phyloP scores from a whole-genome alignment of 208 protist genomes.

The Crithidia mellificae region DNA sequence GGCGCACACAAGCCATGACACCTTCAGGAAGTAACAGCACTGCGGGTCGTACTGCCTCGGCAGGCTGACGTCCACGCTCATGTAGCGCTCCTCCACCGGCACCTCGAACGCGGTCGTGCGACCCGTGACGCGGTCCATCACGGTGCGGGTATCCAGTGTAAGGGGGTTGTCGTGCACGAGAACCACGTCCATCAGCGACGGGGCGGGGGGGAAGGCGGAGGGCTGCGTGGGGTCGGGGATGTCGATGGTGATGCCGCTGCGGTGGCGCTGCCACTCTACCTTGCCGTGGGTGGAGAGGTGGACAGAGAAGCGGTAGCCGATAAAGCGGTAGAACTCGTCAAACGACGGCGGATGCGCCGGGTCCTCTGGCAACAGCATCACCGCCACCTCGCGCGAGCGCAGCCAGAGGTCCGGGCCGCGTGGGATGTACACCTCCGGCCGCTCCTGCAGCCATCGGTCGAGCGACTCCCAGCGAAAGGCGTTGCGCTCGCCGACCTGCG shows the following conservation, averaged over 20 bases:
- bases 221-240: slow-evolving; percentile 27
- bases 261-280: slow-evolving; percentile 50
- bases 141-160: slow-evolving; percentile 44
- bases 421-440: slow-evolving; percentile 50
- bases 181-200: slow-evolving; percentile 52
- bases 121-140: slow-evolving; percentile 63
- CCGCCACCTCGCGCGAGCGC: slow-evolving; percentile 55
- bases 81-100: slow-evolving; percentile 56
- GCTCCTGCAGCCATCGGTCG: slow-evolving; percentile 69
- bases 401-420: slow-evolving; percentile 38
- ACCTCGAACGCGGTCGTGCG: slow-evolving; percentile 51
- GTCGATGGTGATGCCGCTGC: slow-evolving; percentile 25
- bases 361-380: slow-evolving; percentile 72
- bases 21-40: slow-evolving; percentile 67
- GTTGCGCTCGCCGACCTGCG: slow-evolving; percentile 64
- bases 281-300: slow-evolving; percentile 47
- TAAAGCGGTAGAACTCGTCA: slow-evolving; percentile 67
- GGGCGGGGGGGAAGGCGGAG: slow-evolving; percentile 20
- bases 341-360: slow-evolving; percentile 50
- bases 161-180: slow-evolving; percentile 54
- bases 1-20: slow-evolving; percentile 80
- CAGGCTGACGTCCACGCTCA: slow-evolving; percentile 68
- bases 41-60: slow-evolving; percentile 50
- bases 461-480: slow-evolving; percentile 73
- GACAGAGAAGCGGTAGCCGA: slow-evolving; percentile 65